phyloP scores from a whole-genome alignment of 2,329 filamentous ascomycete species.

The Aspergillus candidus region DNA sequence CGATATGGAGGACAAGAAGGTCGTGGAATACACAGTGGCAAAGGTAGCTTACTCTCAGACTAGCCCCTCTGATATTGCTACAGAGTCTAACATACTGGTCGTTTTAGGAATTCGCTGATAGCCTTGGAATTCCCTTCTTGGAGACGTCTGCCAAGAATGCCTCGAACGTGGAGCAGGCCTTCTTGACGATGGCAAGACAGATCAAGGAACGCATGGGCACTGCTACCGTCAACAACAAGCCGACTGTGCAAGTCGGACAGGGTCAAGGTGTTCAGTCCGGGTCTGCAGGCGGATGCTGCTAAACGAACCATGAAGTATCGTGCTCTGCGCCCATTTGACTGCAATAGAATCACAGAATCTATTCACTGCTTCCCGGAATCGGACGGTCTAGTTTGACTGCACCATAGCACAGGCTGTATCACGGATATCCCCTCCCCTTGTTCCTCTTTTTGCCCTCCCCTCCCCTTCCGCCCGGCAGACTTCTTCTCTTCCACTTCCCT shows the following conservation, averaged over 20 bases:
- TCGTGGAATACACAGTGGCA: conserved; percentile 97
- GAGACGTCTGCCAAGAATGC: conserved; percentile 99
- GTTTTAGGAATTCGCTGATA: conserved; percentile 90
- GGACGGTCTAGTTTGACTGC: too few relatives aligned
- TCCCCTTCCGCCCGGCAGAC: too few relatives aligned
- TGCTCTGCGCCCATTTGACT: conserved; percentile 10
- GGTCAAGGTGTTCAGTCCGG: conserved; percentile 89
- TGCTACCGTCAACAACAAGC: conserved; percentile 96
- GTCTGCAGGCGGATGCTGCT: conserved; percentile 85
- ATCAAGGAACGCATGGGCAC: conserved; percentile 99
- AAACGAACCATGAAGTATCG: conserved; percentile 40
- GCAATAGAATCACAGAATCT: too few relatives aligned
- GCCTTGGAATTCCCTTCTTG: conserved; percentile 96
- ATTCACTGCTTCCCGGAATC: too few relatives aligned
- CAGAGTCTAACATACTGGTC: conserved; percentile 9
- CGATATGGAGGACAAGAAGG: conserved; percentile 99
- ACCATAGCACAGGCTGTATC: too few relatives aligned
- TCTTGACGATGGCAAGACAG: conserved; percentile 99
- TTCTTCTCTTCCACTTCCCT: too few relatives aligned
- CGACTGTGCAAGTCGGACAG: conserved; percentile 89
- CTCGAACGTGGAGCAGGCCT: conserved; percentile 98
- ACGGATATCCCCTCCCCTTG: too few relatives aligned
- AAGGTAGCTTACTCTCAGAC: conserved; percentile 61
- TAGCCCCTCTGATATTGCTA: background rate
- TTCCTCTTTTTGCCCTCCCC: too few relatives aligned